phyloP scores from a whole-genome alignment of 306 rosid genomes.

The Alnus rubra region DNA sequence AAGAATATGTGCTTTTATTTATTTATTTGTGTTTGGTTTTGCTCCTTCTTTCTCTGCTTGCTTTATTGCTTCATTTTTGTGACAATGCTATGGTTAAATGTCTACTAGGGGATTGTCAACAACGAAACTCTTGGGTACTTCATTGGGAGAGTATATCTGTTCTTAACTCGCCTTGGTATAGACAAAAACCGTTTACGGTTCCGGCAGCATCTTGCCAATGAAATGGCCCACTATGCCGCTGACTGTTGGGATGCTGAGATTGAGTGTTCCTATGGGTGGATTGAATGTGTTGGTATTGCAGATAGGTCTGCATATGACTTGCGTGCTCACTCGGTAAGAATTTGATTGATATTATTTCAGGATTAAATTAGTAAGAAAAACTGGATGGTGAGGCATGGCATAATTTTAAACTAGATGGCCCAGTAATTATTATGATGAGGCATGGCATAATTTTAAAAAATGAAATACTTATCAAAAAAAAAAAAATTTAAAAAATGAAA shows the following conservation, averaged over 20 bases:
- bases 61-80: background rate
- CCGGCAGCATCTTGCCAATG: slow-evolving; percentile 96
- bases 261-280: slow-evolving; percentile 94
- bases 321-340: slow-evolving; percentile 85
- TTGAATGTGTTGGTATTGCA: slow-evolving; percentile 97
- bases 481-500: too few species aligned
- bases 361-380: background rate
- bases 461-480: too few species aligned
- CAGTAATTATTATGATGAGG: too few species aligned
- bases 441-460: too few species aligned
- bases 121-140: slow-evolving; percentile 95
- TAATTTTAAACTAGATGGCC: too few species aligned
- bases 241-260: slow-evolving; percentile 99
- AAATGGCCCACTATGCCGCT: slow-evolving; percentile 98
- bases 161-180: slow-evolving; percentile 80
- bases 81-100: slow-evolving; percentile 4
- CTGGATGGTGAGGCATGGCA: background rate
- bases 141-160: slow-evolving; percentile 96
- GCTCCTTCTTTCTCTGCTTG: background rate
- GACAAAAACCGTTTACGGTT: slow-evolving; percentile 71
- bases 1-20: background rate
- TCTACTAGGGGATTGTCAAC: slow-evolving; percentile 69
- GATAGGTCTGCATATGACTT: slow-evolving; percentile 98
- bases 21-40: background rate
- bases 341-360: background rate